These are phyloP conservation scores for Phaeosphaeria sp. DNA, from an alignment of 2,329 filamentous ascomycete genomes.

Conservation along the genomic window DNA sequence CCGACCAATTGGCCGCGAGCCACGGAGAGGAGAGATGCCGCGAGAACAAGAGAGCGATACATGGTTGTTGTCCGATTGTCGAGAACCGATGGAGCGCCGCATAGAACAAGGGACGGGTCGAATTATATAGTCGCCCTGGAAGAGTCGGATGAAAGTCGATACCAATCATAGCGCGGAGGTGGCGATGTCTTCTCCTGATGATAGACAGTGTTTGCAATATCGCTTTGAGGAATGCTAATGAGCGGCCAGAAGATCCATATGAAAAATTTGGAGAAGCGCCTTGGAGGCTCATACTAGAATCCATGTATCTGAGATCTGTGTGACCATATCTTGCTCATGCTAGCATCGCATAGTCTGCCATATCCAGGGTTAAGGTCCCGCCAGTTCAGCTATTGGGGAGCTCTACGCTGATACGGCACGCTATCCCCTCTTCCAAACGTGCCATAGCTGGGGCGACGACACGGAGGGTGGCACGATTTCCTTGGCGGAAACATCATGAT, in stretches of 20 bases:
- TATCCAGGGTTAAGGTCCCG: background rate
- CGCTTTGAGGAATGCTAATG: constrained; percentile 4
- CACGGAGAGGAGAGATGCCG: constrained; percentile 53
- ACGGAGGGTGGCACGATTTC: background rate
- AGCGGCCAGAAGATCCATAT: constrained; percentile 12
- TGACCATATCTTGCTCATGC: constrained; percentile 7
- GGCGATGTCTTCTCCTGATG: constrained; percentile 4
- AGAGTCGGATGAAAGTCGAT: background rate
- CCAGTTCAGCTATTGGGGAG: background rate
- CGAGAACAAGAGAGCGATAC: constrained; percentile 48
- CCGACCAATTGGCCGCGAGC: constrained; percentile 56
- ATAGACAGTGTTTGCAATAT: constrained; percentile 10
- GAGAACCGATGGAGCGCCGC: constrained; percentile 4
- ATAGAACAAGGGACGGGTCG: background rate
- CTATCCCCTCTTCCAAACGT: background rate
- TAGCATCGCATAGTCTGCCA: background rate
- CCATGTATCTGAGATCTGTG: constrained; percentile 11
- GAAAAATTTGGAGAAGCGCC: constrained; percentile 2
- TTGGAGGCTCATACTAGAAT: constrained; percentile 4
- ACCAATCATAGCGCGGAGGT: background rate
- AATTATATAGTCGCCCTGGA: constrained; percentile 15
- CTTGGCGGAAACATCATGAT: background rate
- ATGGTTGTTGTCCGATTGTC: constrained; percentile 21
- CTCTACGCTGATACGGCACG: background rate
- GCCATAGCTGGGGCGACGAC: background rate